Percentiles rank a stretch among this genome's conserved stretches.
Evolutionary conservation across 352 stramenopile species (phyloP).

Genomic region (Phytophthora europaea): DNA sequence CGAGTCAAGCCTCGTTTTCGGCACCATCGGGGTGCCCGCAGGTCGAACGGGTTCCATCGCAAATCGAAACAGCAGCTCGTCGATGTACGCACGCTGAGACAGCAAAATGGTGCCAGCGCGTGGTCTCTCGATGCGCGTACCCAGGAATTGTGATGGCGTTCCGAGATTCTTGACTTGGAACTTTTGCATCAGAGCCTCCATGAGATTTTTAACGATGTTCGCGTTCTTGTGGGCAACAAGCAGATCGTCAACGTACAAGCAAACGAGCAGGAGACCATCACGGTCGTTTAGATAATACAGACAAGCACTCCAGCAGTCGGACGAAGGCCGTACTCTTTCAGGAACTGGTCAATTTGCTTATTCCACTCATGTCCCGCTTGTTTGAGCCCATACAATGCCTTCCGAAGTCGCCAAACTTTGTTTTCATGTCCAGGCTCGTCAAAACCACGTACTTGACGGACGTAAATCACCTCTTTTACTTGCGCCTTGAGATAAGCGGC

Average conservation of each 20-base stretch:
- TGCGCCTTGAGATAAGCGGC: conserved; percentile 15
- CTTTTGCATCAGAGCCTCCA: background rate
- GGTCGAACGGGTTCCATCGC: background rate
- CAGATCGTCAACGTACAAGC: conserved; percentile 13
- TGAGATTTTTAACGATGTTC: background rate
- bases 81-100: background rate
- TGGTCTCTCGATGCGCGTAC: background rate
- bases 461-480: background rate
- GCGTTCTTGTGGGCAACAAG: background rate
- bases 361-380: conserved; percentile 11
- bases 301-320: background rate
- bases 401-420: conserved; percentile 10
- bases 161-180: conserved; percentile 10
- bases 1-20: background rate
- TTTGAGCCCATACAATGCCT: conserved; percentile 9
- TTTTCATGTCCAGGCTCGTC: background rate
- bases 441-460: background rate
- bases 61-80: background rate
- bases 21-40: background rate
- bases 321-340: background rate
- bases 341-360: background rate
- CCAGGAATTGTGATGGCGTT: background rate
- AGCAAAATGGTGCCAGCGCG: background rate
- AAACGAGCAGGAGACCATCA: background rate
- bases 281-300: background rate